Percentiles rank a stretch among this genome's conserved stretches.
phyloP scores from a whole-genome alignment of 306 rosid genomes.

The Inga leiocalycina region DNA sequence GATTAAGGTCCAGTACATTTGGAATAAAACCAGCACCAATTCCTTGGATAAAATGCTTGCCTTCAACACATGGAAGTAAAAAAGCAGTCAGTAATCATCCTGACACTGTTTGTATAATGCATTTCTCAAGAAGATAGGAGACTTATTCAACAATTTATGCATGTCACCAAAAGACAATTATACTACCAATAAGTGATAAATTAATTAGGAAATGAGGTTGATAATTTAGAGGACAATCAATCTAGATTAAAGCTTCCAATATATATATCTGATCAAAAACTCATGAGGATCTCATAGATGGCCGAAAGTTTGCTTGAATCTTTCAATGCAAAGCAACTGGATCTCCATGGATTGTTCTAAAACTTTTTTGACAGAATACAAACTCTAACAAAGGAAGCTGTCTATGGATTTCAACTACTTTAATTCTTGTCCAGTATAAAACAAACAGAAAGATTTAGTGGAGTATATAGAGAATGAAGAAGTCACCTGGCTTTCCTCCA shows the following conservation, averaged over 20 bases:
- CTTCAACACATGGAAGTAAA: slow-evolving; percentile 37
- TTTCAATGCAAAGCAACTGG: not conserved
- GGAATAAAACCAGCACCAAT: slow-evolving; percentile 73
- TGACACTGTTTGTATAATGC: not conserved
- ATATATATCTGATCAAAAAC: not conserved
- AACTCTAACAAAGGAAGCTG: not conserved
- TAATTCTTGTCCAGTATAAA: slow-evolving; percentile 12
- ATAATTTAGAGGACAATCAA: not conserved
- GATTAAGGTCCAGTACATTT: slow-evolving; percentile 48
- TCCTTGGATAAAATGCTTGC: slow-evolving; percentile 80
- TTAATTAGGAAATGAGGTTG: slow-evolving; percentile 7
- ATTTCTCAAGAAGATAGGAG: slow-evolving; percentile 7
- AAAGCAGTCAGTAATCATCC: slow-evolving; percentile 12
- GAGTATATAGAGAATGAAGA: not conserved
- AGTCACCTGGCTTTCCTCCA: slow-evolving; percentile 79
- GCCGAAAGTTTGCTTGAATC: not conserved
- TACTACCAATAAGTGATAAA: not conserved
- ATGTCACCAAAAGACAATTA: not conserved
- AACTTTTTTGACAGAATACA: not conserved
- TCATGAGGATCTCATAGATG: not conserved
- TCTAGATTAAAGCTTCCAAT: not conserved
- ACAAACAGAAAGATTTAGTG: not conserved
- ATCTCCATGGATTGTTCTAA: not conserved
- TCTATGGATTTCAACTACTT: not conserved
- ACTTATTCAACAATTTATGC: not conserved